Percentiles rank a stretch among this genome's conserved stretches.
These are phyloP conservation scores for Scutellaria minor DNA, from an alignment of 257 asterid genomes.

Conservation along the genomic window DNA sequence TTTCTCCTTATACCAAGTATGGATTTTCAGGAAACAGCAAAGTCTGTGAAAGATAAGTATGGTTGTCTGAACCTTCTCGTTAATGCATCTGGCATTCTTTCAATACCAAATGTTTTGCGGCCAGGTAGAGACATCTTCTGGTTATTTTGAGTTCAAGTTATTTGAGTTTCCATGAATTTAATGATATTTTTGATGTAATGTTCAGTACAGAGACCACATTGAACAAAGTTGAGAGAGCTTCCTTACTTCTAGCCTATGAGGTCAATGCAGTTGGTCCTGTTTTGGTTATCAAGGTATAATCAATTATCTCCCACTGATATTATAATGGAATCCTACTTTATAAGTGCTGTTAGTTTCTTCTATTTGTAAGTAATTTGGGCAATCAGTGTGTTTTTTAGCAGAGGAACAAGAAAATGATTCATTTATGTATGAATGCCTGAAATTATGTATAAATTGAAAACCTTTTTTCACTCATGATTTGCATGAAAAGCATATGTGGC, in stretches of 20 bases:
- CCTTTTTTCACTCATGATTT: conserved; percentile 27
- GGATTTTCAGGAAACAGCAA: conserved; percentile 67
- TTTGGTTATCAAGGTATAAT: conserved; percentile 69
- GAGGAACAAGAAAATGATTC: neutral
- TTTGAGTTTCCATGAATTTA: conserved; percentile 32
- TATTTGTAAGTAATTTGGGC: neutral
- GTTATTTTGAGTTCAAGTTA: conserved; percentile 21
- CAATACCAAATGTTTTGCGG: conserved; percentile 72
- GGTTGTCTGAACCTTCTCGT: conserved; percentile 80
- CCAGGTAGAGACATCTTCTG: conserved; percentile 64
- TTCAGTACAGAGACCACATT: conserved; percentile 91
- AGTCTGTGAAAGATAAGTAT: conserved; percentile 68
- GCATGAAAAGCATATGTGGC: conserved; percentile 86
- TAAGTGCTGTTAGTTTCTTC: neutral
- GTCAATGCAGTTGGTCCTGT: conserved; percentile 89
- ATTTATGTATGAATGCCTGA: neutral
- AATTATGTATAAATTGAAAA: neutral
- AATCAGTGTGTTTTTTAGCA: neutral
- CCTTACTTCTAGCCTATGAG: conserved; percentile 85
- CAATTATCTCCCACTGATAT: neutral
- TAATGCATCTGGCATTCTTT: conserved; percentile 88
- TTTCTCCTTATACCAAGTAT: neutral
- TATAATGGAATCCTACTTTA: neutral
- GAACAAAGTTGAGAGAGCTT: conserved; percentile 76
- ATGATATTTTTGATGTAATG: conserved; percentile 29